Conservation (phyloP, 2,329 filamentous ascomycete genomes). For the Phoma sp. region DNA sequence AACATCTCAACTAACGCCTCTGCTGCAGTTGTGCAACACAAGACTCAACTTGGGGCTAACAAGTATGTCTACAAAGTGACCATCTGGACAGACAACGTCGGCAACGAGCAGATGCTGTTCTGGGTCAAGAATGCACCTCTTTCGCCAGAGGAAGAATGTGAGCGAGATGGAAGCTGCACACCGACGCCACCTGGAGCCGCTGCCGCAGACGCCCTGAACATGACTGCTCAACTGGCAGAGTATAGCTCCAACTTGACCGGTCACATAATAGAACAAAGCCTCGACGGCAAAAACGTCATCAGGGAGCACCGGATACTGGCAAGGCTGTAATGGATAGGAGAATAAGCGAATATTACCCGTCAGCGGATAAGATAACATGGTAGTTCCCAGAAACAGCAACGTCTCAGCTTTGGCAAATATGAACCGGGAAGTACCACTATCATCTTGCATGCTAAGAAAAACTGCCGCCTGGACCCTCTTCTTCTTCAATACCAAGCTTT, state of each 20-base stretch:
- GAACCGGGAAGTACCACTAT: too few relatives aligned
- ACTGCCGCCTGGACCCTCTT: too few relatives aligned
- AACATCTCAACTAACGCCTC: slow-evolving; percentile 10
- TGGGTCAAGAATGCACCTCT: slow-evolving; percentile 12
- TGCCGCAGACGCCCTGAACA: not conserved
- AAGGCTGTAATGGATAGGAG: not conserved
- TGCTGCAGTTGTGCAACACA: slow-evolving; percentile 16
- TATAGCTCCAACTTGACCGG: too few relatives aligned
- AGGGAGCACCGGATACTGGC: slow-evolving; percentile 3
- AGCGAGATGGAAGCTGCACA: not conserved
- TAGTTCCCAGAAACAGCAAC: too few relatives aligned
- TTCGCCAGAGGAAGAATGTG: not conserved
- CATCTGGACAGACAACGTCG: slow-evolving; percentile 1
- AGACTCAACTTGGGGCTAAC: slow-evolving; percentile 12
- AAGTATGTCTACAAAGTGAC: slow-evolving; percentile 20
- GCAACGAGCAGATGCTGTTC: slow-evolving; percentile 13
- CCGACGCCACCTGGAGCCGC: not conserved
- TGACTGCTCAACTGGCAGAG: not conserved
- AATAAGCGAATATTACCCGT: too few relatives aligned
- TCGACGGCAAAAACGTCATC: not conserved
- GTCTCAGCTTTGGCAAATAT: too few relatives aligned
- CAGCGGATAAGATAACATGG: too few relatives aligned
- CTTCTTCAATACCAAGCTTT: too few relatives aligned
- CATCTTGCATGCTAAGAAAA: too few relatives aligned
- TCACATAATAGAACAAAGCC: not conserved